Base-by-base conservation (phyloP, 306 rosid genomes). In the Glycine tomentella region DNA sequence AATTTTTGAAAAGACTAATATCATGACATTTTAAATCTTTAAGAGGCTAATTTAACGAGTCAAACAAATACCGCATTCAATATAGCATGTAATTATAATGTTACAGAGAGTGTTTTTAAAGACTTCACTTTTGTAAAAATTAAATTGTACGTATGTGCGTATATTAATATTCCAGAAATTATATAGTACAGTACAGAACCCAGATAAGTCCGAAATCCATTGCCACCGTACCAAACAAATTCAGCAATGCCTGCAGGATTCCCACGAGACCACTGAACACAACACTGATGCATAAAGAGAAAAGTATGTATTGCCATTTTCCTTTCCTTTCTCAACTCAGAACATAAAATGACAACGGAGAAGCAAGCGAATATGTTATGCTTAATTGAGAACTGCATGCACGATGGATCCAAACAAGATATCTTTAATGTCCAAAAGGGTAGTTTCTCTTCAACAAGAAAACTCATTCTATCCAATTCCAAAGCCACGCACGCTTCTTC, bases 241-340 rank as follows among this genome's bases (percentile, higher is more conserved):
- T n/a, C n/a, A n/a, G n/a, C n/a, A n/a, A n/a, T n/a, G n/a, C 36
- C 44, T 42, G 58, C 78, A 61, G 52, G 82, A 82, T 85, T 82
- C 86, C 36, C 88, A 81, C 58, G 81, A 85, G 72, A 73, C 50
- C 10, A 15, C 4, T 15, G 31, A 55, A 55, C n/a, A 34, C 20
- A 20, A 20, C 20, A 0, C 45, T 11, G 56, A 36, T 57, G 17
- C 66, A 50, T 33, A 34, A 25, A 38, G 71, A 68, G 38, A 46
- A 12, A 61, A 40, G 25, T 20, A 20, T 10, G 25, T 57, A 34
- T 48, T 81, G 65, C 74, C 36, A 71, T 42, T 81, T 81, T 50
- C 62, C 33, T 72, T 72, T 72, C 78, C 69, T 20, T 20, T 81
- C 49, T 7, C 44, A n/a, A 25, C 20, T 36, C 58, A 4, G 15